Evolutionary conservation across 2,329 filamentous ascomycete genomes (phyloP).

Genomic region (Hymenoscyphus fructigenus): DNA sequence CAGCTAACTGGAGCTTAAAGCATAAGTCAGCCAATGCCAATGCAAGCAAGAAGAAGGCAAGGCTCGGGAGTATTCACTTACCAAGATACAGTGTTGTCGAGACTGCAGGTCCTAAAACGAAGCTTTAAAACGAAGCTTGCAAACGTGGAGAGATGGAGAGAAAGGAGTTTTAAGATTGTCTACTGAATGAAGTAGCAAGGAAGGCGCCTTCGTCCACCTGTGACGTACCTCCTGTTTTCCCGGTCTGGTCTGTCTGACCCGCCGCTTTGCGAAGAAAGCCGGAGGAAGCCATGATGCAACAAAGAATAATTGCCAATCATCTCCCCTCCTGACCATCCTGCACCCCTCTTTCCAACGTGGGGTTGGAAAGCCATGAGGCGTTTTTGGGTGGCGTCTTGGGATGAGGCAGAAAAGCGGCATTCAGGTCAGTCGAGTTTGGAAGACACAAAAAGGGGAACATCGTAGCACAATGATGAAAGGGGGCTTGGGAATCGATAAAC

Average conservation of each 20-base stretch:
- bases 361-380: not conserved
- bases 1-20: not conserved
- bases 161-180: not conserved
- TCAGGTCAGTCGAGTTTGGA: not conserved
- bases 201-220: not conserved
- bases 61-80: not conserved
- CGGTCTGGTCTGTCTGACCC: not conserved
- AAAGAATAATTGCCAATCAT: slow-evolving; percentile 2
- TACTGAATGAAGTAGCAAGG: not conserved
- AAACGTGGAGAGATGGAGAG: not conserved
- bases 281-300: not conserved
- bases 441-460: not conserved
- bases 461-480: not conserved
- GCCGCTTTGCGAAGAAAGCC: not conserved
- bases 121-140: not conserved
- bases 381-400: not conserved
- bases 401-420: not conserved
- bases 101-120: not conserved
- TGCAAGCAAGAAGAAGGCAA: not conserved
- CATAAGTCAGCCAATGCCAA: not conserved
- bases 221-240: not conserved
- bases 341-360: not conserved
- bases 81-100: not conserved
- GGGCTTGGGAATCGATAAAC: not conserved
- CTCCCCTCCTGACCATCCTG: not conserved